These are phyloP conservation scores for Meira nashicola DNA, from an alignment of 1,284 basidiomycete species.

Conservation along the genomic window DNA sequence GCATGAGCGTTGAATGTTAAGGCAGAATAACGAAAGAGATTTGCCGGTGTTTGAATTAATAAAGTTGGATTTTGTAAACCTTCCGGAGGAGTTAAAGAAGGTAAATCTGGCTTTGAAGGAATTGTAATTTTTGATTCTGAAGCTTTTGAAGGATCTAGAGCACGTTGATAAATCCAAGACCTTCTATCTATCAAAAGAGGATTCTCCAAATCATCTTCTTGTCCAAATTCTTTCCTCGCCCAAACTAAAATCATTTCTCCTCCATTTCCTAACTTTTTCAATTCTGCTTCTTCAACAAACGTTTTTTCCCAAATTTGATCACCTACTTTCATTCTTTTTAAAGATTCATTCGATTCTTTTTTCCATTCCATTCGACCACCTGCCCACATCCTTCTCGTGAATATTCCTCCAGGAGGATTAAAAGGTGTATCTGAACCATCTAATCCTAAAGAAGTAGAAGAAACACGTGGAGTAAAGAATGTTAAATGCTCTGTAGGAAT, in stretches of 20 bases:
- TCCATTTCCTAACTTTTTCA: conserved; percentile 8
- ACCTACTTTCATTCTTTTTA: conserved; percentile 1
- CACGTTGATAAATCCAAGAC: conserved; percentile 15
- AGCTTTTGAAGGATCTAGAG: neutral
- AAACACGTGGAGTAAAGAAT: conserved; percentile 15
- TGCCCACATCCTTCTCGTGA: conserved; percentile 19
- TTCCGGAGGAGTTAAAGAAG: neutral
- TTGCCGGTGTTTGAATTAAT: conserved; percentile 18
- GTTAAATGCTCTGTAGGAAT: conserved; percentile 11
- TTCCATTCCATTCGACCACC: conserved; percentile 16
- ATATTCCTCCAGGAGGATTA: conserved; percentile 15
- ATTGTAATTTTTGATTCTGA: neutral
- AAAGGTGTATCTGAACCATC: conserved; percentile 18
- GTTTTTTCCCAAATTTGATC: conserved; percentile 11
- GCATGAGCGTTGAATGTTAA: conserved; percentile 47
- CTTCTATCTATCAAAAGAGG: conserved; percentile 10
- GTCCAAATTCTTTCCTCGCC: conserved; percentile 14
- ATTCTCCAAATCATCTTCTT: neutral
- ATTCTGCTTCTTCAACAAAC: conserved; percentile 12
- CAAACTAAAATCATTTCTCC: conserved; percentile 20
- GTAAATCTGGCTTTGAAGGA: neutral
- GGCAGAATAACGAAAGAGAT: conserved; percentile 45
- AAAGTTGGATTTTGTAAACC: neutral
- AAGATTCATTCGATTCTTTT: neutral
- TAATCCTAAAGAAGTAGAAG: neutral